Conservation (phyloP, 768 basidiomycete genomes). For the Suillus discolor region DNA sequence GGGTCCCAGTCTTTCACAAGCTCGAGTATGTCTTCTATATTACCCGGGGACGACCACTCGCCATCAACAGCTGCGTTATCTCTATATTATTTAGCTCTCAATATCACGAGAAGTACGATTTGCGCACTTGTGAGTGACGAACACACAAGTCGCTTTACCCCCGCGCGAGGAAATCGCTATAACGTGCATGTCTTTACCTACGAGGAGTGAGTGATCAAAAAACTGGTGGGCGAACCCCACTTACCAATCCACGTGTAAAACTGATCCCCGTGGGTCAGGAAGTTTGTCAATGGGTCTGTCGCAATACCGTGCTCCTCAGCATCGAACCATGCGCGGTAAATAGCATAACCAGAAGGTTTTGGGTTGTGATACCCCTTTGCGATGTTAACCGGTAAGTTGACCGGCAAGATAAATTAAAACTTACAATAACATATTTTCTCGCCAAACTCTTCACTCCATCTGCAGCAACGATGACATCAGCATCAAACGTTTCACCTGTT, state of each 20-base stretch:
- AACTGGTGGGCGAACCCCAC: not conserved
- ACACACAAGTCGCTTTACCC: constrained; percentile 21
- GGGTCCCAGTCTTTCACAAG: constrained; percentile 28
- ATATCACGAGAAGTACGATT: not conserved
- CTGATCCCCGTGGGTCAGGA: constrained; percentile 16
- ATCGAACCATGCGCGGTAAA: constrained; percentile 30
- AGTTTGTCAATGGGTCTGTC: constrained; percentile 20
- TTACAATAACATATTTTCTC: constrained; percentile 19
- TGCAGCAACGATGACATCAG: constrained; percentile 27
- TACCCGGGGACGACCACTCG: constrained; percentile 23
- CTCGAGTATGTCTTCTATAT: constrained; percentile 24
- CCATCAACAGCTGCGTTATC: constrained; percentile 24
- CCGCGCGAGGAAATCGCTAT: constrained; percentile 20
- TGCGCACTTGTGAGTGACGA: constrained; percentile 24
- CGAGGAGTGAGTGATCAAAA: not conserved
- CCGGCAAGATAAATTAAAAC: constrained; percentile 1
- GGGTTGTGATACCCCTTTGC: constrained; percentile 25
- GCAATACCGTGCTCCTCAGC: constrained; percentile 22
- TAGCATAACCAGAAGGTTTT: constrained; percentile 24
- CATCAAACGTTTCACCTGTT: constrained; percentile 17
- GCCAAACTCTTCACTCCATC: constrained; percentile 27
- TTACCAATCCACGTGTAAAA: constrained; percentile 24
- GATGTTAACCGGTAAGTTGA: not conserved
- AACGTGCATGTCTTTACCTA: constrained; percentile 22
- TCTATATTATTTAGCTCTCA: constrained; percentile 9